phyloP scores from a whole-genome alignment of 306 rosid species.

The Glycyrrhiza uralensis region DNA sequence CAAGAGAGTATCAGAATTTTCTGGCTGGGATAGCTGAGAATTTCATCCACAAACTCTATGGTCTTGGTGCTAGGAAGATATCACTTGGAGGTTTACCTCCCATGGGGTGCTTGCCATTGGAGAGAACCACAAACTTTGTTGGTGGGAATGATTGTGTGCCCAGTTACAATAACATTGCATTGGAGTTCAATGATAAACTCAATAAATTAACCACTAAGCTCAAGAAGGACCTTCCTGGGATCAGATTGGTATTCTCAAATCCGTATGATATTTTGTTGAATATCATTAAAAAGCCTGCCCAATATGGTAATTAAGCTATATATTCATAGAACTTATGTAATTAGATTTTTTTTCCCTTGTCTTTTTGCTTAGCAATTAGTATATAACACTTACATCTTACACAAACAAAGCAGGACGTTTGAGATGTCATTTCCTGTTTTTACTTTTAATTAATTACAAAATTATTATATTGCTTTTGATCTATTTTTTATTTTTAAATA shows the following conservation, averaged over 20 bases:
- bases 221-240: conserved; percentile 57
- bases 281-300: conserved; percentile 47
- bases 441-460: too few species aligned
- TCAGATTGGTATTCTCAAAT: conserved; percentile 68
- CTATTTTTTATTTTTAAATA: too few species aligned
- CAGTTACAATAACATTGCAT: conserved; percentile 50
- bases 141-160: conserved; percentile 50
- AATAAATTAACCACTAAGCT: conserved; percentile 41
- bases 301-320: conserved; percentile 68
- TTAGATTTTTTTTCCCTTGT: too few species aligned
- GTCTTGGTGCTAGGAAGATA: conserved; percentile 76
- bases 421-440: too few species aligned
- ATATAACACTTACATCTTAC: too few species aligned
- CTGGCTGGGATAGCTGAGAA: conserved; percentile 57
- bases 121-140: conserved; percentile 58
- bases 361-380: too few species aligned
- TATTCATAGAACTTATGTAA: not conserved
- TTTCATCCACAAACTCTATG: conserved; percentile 54
- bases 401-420: too few species aligned
- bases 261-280: conserved; percentile 47
- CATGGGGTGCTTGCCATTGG: conserved; percentile 94
- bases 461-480: too few species aligned
- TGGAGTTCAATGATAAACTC: conserved; percentile 72
- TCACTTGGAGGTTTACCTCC: conserved; percentile 93
- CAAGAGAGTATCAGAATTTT: conserved; percentile 49